Percentiles rank a stretch among this genome's conserved stretches.
Evolutionary conservation across 2,329 filamentous ascomycete species (phyloP).

Genomic region (Cladophialophora carrionii): DNA sequence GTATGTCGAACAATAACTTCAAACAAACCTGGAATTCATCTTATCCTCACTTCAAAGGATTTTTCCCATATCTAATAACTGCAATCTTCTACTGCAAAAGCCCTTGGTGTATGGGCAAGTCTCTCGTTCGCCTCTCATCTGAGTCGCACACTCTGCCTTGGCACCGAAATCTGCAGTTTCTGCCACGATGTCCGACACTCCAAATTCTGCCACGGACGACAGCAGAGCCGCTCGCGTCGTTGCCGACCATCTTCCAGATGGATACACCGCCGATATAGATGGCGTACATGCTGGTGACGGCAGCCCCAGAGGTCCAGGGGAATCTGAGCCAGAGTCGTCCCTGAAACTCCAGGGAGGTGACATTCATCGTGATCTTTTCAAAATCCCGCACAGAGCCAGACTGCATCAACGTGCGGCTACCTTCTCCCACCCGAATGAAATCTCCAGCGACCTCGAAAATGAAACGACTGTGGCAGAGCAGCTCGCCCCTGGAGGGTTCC

Average conservation of each 20-base stretch:
- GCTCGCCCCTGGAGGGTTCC: constrained; percentile 57
- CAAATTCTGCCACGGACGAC: constrained; percentile 23
- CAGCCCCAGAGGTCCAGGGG: not conserved
- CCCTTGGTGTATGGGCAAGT: not conserved
- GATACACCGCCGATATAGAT: constrained; percentile 34
- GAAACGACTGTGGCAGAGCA: constrained; percentile 51
- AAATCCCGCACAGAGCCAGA: constrained; percentile 63
- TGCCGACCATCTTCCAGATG: constrained; percentile 33
- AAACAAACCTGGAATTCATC: not conserved
- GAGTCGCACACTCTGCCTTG: not conserved
- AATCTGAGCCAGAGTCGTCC: constrained; percentile 58
- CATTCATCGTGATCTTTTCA: constrained; percentile 77
- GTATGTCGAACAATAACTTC: not conserved
- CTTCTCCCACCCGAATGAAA: constrained; percentile 60
- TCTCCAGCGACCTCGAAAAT: constrained; percentile 42
- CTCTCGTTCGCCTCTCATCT: not conserved
- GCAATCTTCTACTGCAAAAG: not conserved
- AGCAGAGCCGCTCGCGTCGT: constrained; percentile 29
- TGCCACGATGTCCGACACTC: constrained; percentile 31
- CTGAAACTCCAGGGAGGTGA: constrained; percentile 74
- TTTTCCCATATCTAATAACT: not conserved
- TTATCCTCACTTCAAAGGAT: not conserved
- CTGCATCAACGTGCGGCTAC: constrained; percentile 65
- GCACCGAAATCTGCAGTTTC: not conserved
- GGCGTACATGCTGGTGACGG: constrained; percentile 14